Evolutionary conservation across 768 basidiomycete genomes (phyloP).

Genomic region (Gymnopilus junonius): DNA sequence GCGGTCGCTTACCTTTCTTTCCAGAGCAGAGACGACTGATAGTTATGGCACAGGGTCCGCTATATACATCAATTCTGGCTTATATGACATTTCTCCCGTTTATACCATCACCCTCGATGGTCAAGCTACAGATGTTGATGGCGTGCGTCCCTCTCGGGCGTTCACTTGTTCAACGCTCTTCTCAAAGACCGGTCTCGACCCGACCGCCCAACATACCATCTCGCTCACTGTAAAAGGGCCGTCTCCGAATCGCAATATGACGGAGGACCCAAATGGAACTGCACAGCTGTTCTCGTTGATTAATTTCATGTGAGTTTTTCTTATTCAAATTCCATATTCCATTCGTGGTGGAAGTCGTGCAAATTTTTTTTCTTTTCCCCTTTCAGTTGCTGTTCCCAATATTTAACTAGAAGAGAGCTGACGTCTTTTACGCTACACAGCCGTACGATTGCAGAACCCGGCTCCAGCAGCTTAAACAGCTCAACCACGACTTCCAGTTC

Average conservation of each 20-base stretch:
- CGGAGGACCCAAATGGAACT: not conserved
- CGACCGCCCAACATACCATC: constrained; percentile 11
- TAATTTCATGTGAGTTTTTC: constrained; percentile 16
- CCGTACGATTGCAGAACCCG: no score
- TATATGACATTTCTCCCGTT: constrained; percentile 11
- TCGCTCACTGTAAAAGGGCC: constrained; percentile 9
- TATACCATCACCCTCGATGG: constrained; percentile 16
- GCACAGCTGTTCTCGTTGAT: constrained; percentile 1
- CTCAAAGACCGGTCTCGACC: constrained; percentile 8
- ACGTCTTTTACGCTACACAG: no score
- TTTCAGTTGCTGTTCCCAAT: no score
- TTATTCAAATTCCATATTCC: no score
- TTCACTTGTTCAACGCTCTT: constrained; percentile 10
- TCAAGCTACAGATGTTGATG: constrained; percentile 9
- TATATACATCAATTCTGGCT: constrained; percentile 8
- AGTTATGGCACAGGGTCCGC: not conserved
- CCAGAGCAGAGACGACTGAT: not conserved
- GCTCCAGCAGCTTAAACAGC: no score
- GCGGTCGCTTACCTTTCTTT: not conserved
- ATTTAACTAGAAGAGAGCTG: no score
- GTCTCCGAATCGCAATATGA: constrained; percentile 11
- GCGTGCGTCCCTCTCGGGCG: not conserved
- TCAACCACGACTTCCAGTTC: no score
- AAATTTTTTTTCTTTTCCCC: no score
- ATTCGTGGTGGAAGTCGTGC: no score